These are phyloP conservation scores for Helotiales sp. DNA, from an alignment of 2,329 filamentous ascomycete genomes.

Conservation along the genomic window DNA sequence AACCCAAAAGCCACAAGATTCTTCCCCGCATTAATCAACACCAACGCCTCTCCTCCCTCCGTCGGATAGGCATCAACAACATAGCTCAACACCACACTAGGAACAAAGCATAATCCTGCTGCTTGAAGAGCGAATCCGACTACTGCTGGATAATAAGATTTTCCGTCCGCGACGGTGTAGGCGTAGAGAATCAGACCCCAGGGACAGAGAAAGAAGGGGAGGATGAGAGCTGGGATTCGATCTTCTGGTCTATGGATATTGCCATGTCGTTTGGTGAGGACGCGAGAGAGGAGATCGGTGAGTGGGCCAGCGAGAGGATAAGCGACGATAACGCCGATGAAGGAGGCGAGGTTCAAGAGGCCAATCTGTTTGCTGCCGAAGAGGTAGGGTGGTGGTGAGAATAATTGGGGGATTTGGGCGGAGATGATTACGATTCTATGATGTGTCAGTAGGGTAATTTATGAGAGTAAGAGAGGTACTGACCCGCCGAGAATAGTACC, in stretches of 20 bases:
- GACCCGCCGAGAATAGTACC: conserved; percentile 25
- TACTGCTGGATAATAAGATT: conserved; percentile 30
- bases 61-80: conserved; percentile 37
- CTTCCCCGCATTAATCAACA: conserved; percentile 37
- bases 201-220: conserved; percentile 39
- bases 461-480: not conserved
- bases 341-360: conserved; percentile 36
- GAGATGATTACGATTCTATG: conserved; percentile 29
- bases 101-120: conserved; percentile 35
- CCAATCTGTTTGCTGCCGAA: conserved; percentile 28
- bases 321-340: conserved; percentile 32
- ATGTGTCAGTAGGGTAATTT: not conserved
- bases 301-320: conserved; percentile 31
- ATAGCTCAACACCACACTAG: conserved; percentile 38
- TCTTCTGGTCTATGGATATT: conserved; percentile 41
- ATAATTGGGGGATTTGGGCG: conserved; percentile 29
- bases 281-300: conserved; percentile 37
- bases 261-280: conserved; percentile 35
- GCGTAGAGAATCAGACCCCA: conserved; percentile 37
- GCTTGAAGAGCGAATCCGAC: conserved; percentile 34
- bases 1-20: conserved; percentile 30
- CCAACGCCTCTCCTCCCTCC: conserved; percentile 36
- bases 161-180: conserved; percentile 31
- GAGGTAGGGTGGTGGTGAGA: conserved; percentile 36
- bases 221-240: conserved; percentile 39